Percentiles rank a stretch among this genome's conserved stretches.
Conservation (phyloP, 139 green algal species). For the Haematococcus sp. region DNA sequence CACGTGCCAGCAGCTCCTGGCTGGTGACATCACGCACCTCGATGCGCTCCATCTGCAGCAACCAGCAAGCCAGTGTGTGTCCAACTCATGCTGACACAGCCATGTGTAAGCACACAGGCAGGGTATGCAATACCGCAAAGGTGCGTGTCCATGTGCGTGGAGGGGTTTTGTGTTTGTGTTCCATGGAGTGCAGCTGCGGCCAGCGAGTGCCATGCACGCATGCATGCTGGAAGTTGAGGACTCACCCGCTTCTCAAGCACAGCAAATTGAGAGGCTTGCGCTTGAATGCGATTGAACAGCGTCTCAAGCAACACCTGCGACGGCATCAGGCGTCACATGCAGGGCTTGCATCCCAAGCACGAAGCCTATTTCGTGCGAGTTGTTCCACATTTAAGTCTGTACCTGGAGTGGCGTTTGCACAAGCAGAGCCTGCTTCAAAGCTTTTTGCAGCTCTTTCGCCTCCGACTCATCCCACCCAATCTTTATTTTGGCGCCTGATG, state of each 20-base stretch:
- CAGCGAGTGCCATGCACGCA: not conserved
- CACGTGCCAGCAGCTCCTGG: slow-evolving; percentile 29
- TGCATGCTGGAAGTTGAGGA: not conserved
- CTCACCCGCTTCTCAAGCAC: slow-evolving; percentile 14
- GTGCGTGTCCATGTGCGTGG: no score
- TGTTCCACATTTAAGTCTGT: not conserved
- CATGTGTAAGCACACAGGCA: not conserved
- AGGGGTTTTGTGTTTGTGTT: no score
- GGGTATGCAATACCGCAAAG: not conserved
- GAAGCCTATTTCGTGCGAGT: not conserved
- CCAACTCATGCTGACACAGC: not conserved
- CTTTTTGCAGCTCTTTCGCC: slow-evolving; percentile 36
- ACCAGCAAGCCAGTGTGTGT: not conserved
- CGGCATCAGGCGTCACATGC: not conserved
- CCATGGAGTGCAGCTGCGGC: not conserved
- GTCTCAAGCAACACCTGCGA: slow-evolving; percentile 28
- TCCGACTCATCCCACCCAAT: slow-evolving; percentile 35
- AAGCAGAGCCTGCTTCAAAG: slow-evolving; percentile 40
- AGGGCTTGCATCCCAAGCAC: not conserved
- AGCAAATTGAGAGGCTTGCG: slow-evolving; percentile 12
- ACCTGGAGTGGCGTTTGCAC: slow-evolving; percentile 53
- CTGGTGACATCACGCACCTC: slow-evolving; percentile 30
- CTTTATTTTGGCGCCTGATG: not conserved
- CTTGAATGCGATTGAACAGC: slow-evolving; percentile 17
- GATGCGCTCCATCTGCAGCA: slow-evolving; percentile 36